Conservation (phyloP, 176 grass and related monocot genomes). For the Dendrocalamus sinicus region DNA sequence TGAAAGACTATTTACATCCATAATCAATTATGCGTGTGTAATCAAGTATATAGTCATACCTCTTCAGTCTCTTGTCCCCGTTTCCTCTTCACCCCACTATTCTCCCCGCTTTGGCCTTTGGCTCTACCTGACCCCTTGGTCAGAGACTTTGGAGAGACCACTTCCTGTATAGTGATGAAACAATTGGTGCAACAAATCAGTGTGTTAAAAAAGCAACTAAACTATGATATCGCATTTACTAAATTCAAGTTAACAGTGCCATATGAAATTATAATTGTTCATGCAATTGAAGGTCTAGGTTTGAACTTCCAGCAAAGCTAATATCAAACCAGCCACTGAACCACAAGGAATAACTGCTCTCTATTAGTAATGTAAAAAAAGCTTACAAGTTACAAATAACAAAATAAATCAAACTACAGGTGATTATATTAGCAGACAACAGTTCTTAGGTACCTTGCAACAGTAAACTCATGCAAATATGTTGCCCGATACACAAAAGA, state of each 20-base stretch:
- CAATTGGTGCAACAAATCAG: constrained; percentile 32
- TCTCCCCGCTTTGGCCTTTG: constrained; percentile 55
- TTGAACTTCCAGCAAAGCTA: constrained; percentile 14
- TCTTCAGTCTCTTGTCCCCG: constrained; percentile 56
- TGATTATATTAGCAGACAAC: background rate
- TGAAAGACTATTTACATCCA: background rate
- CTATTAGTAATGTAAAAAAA: background rate
- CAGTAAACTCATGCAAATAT: background rate
- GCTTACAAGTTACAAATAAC: background rate
- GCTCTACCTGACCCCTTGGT: constrained; percentile 53
- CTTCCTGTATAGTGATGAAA: constrained; percentile 62
- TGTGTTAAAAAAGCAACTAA: background rate
- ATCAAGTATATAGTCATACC: constrained; percentile 45
- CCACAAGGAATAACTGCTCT: background rate
- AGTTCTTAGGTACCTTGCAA: background rate
- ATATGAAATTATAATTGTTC: background rate
- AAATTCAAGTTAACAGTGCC: background rate
- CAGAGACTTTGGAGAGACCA: constrained; percentile 51
- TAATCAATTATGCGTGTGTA: background rate
- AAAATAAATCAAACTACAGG: background rate
- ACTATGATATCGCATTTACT: constrained; percentile 10
- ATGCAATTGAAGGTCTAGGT: background rate
- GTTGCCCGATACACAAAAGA: background rate
- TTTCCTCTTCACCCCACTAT: constrained; percentile 67
- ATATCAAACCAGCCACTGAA: background rate